A percentile compares a stretch with the other conserved stretches of the same genome.
These are phyloP conservation scores for Cicer cuneatum DNA, from an alignment of 306 rosid species.

Conservation along the genomic window DNA sequence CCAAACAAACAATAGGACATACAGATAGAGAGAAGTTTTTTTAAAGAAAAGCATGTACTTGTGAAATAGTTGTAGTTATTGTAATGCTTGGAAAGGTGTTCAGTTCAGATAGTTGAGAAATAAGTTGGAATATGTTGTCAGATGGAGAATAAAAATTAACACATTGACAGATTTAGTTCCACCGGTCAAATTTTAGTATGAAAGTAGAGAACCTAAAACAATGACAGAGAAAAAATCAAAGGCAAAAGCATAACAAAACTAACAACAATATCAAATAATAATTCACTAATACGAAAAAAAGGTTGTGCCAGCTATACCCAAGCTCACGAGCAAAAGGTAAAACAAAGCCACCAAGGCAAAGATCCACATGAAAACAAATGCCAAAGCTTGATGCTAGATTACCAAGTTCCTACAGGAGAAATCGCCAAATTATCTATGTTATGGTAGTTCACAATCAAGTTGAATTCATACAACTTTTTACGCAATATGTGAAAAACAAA, in stretches of 20 bases:
- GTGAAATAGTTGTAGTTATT: conserved; percentile 29
- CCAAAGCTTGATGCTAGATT: conserved; percentile 77
- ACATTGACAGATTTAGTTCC: not conserved
- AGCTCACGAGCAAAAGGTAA: conserved; percentile 91
- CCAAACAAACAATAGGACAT: conserved; percentile 22
- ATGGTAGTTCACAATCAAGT: conserved; percentile 36
- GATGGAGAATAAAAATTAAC: conserved; percentile 17
- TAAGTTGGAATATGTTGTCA: conserved; percentile 23
- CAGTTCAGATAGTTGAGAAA: not conserved
- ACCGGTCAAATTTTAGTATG: conserved; percentile 5
- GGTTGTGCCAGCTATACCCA: conserved; percentile 66
- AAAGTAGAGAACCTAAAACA: conserved; percentile 20
- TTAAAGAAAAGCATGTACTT: not conserved
- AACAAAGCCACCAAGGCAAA: conserved; percentile 96
- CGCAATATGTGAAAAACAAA: conserved; percentile 27
- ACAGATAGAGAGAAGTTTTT: conserved; percentile 18
- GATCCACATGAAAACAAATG: conserved; percentile 92
- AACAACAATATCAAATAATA: conserved; percentile 27
- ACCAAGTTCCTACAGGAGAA: conserved; percentile 81
- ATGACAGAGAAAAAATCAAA: not conserved
- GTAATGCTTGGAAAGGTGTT: conserved; percentile 20
- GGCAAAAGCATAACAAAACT: conserved; percentile 11
- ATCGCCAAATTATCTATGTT: conserved; percentile 41
- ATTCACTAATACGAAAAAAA: conserved; percentile 32
- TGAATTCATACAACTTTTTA: conserved; percentile 26